Percentiles rank a stretch among this genome's conserved stretches.
These are phyloP conservation scores for Tricholoma sp. DNA, from an alignment of 768 basidiomycete species.

Conservation along the genomic window DNA sequence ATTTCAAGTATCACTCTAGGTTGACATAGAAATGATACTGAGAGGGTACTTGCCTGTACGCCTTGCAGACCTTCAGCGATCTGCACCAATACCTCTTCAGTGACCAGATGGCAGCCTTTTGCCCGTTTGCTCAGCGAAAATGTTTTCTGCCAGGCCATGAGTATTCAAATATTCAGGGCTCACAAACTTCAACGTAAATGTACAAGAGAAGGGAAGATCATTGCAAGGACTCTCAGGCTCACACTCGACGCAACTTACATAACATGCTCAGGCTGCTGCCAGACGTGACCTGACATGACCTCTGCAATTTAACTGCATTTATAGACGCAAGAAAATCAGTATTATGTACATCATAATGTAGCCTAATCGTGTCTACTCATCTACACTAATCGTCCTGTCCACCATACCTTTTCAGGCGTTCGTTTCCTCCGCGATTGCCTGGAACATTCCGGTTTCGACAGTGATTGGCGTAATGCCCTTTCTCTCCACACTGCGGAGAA, in stretches of 20 bases:
- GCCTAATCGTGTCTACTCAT: background rate
- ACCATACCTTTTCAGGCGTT: constrained; percentile 45
- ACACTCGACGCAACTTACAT: too few species aligned
- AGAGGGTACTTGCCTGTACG: constrained; percentile 44
- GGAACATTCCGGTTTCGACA: constrained; percentile 90
- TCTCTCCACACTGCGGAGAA: constrained; percentile 69
- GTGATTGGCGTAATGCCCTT: constrained; percentile 94
- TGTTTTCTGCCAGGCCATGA: constrained; percentile 89
- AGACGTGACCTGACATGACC: too few species aligned
- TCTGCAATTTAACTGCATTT: background rate
- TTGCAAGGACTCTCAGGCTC: too few species aligned
- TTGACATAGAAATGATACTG: background rate
- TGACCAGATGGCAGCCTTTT: constrained; percentile 81
- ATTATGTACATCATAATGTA: background rate
- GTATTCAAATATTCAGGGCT: background rate
- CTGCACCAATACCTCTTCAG: constrained; percentile 63
- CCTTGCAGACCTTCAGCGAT: constrained; percentile 66
- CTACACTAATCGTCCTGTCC: constrained; percentile 5
- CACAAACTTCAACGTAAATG: background rate
- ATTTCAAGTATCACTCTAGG: background rate
- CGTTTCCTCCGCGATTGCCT: constrained; percentile 83
- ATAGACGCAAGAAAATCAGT: background rate
- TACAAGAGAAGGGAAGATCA: too few species aligned
- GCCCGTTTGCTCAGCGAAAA: constrained; percentile 54
- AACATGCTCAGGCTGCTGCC: too few species aligned